Evolutionary conservation across 305 asterid species (phyloP).

Genomic region (Plantago lanceolata): DNA sequence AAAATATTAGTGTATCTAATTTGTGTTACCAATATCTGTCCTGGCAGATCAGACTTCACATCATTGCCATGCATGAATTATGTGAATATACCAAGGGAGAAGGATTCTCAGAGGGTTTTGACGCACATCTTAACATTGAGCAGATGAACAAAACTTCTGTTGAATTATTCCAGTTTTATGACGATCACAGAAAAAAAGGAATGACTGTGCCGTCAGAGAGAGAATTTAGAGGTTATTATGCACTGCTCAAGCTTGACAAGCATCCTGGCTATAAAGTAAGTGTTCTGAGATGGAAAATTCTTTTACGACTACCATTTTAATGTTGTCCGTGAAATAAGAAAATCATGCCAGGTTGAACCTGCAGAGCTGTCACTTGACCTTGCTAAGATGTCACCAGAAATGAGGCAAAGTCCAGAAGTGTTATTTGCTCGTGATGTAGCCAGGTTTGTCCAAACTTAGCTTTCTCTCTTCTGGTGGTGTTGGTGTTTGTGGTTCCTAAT

Average conservation of each 20-base stretch:
- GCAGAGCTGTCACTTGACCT: slow-evolving; percentile 98
- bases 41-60: slow-evolving; percentile 94
- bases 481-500: slow-evolving; percentile 4
- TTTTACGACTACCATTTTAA: slow-evolving; percentile 27
- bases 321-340: slow-evolving; percentile 45
- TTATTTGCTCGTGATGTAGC: slow-evolving; percentile 96
- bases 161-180: slow-evolving; percentile 85
- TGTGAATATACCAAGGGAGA: slow-evolving; percentile 97
- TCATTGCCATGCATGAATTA: slow-evolving; percentile 96
- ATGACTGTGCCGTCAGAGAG: slow-evolving; percentile 72
- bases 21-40: slow-evolving; percentile 21
- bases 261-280: slow-evolving; percentile 99
- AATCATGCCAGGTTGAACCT: slow-evolving; percentile 95
- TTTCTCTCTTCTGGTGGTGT: neutral
- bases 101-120: slow-evolving; percentile 99
- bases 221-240: slow-evolving; percentile 98
- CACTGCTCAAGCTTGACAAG: slow-evolving; percentile 98
- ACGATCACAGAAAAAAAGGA: slow-evolving; percentile 91
- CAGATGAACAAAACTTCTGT: slow-evolving; percentile 99
- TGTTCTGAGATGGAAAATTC: slow-evolving; percentile 32
- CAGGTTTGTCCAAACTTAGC: slow-evolving; percentile 48
- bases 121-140: slow-evolving; percentile 97
- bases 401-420: slow-evolving; percentile 87
- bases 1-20: slow-evolving; percentile 20
- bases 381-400: slow-evolving; percentile 94